These are phyloP conservation scores for Hymenochaete sp. DNA, from an alignment of 1,284 basidiomycete genomes.

Conservation along the genomic window DNA sequence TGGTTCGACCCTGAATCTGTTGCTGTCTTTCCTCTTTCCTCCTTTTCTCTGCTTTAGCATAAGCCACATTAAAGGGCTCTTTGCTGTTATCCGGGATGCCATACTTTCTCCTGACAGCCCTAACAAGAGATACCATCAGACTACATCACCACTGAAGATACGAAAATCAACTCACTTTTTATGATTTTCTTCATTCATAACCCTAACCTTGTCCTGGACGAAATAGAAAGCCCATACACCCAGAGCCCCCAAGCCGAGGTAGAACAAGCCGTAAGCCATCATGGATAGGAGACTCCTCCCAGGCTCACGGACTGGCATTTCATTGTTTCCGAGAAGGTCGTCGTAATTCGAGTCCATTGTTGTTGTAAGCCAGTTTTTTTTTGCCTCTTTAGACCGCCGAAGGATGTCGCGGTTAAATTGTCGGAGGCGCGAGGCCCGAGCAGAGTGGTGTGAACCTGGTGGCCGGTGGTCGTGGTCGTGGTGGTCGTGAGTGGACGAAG, in stretches of 20 bases:
- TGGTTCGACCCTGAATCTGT: neutral
- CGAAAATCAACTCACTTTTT: conserved; percentile 41
- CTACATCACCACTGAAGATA: conserved; percentile 12
- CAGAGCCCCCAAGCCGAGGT: neutral
- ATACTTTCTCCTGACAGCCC: conserved; percentile 57
- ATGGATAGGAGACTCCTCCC: conserved; percentile 5
- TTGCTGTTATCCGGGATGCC: conserved; percentile 75
- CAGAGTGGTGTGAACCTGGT: neutral
- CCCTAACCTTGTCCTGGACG: neutral
- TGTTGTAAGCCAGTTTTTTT: too few species aligned
- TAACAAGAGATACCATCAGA: conserved; percentile 20
- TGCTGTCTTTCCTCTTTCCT: conserved; percentile 32
- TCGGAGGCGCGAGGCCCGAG: neutral
- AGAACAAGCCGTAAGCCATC: neutral
- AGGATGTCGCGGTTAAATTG: too few species aligned
- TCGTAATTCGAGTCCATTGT: conserved; percentile 10
- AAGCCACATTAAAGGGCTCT: conserved; percentile 76
- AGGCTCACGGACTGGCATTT: conserved; percentile 15
- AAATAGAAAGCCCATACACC: neutral
- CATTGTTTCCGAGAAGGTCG: conserved; percentile 15
- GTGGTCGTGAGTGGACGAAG: neutral
- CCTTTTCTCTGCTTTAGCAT: conserved; percentile 49
- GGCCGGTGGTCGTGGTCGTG: neutral
- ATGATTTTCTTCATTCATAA: conserved; percentile 47
- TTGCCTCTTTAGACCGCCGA: too few species aligned